Evolutionary conservation across 805 yeast genomes (phyloP).

Genomic region (Zygosaccharomyces gambellarensis): DNA sequence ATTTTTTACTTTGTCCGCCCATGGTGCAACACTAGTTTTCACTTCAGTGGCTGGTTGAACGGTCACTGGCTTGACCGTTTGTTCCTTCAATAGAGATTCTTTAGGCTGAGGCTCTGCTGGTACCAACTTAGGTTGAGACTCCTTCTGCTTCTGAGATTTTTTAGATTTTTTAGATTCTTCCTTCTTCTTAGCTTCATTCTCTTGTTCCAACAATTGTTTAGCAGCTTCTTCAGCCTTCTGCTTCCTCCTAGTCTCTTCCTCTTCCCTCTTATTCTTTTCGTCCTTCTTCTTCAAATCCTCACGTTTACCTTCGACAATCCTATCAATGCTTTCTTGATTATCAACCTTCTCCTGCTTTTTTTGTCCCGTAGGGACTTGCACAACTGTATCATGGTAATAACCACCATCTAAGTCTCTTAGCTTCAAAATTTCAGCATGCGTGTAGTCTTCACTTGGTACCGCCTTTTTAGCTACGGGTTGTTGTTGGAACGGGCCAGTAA

Average conservation of each 20-base stretch:
- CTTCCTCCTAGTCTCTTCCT: not conserved
- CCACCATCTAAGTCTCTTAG: slow-evolving; percentile 24
- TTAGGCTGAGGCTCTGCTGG: not conserved
- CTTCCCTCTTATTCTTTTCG: slow-evolving; percentile 1
- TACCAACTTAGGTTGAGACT: not conserved
- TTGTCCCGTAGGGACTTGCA: slow-evolving; percentile 25
- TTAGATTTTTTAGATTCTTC: slow-evolving; percentile 14
- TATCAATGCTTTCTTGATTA: not conserved
- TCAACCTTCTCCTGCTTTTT: slow-evolving; percentile 7
- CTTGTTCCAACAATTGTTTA: slow-evolving; percentile 18
- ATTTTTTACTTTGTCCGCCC: slow-evolving; percentile 25
- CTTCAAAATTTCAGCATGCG: slow-evolving; percentile 26
- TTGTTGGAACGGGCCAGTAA: not conserved
- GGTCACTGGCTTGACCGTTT: not conserved
- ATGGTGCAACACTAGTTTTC: slow-evolving; percentile 26
- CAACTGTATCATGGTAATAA: slow-evolving; percentile 25
- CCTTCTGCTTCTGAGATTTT: slow-evolving; percentile 11
- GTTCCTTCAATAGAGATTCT: not conserved
- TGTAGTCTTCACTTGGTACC: slow-evolving; percentile 21
- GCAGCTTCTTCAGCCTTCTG: slow-evolving; percentile 26
- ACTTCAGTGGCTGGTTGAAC: slow-evolving; percentile 7
- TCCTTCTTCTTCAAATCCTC: slow-evolving; percentile 1
- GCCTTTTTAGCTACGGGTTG: slow-evolving; percentile 8
- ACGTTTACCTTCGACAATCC: not conserved
- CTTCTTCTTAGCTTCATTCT: slow-evolving; percentile 10